Evolutionary conservation across 2,329 filamentous ascomycete species (phyloP).

Genomic region (Pseudocercospora vitis): DNA sequence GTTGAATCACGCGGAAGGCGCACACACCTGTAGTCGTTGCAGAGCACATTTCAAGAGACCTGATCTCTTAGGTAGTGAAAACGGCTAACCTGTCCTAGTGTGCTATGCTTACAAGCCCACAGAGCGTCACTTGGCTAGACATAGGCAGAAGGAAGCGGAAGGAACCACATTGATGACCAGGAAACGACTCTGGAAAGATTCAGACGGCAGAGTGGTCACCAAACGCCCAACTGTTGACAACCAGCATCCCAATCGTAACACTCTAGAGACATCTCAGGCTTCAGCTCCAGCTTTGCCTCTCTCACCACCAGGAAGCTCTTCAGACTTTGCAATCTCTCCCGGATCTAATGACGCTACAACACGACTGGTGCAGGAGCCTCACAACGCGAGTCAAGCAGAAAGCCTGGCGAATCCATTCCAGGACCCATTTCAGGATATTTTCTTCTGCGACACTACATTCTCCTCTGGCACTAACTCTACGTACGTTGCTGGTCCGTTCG

Average conservation of each 20-base stretch:
- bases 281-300: slow-evolving; percentile 8
- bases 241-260: background rate
- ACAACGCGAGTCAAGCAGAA: slow-evolving; percentile 4
- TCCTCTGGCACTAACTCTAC: background rate
- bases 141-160: slow-evolving; percentile 57
- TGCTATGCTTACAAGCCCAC: slow-evolving; percentile 19
- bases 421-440: slow-evolving; percentile 22
- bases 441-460: slow-evolving; percentile 18
- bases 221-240: slow-evolving; percentile 36
- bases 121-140: slow-evolving; percentile 60
- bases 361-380: slow-evolving; percentile 4
- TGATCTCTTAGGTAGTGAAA: slow-evolving; percentile 56
- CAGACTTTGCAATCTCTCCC: slow-evolving; percentile 25
- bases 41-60: slow-evolving; percentile 61
- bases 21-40: slow-evolving; percentile 59
- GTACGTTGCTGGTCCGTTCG: slow-evolving; percentile 38
- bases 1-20: slow-evolving; percentile 56
- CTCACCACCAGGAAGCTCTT: slow-evolving; percentile 21
- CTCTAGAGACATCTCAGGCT: background rate
- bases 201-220: slow-evolving; percentile 54
- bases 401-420: background rate
- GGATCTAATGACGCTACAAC: slow-evolving; percentile 1
- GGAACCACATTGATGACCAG: slow-evolving; percentile 57
- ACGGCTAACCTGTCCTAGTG: too few species aligned
- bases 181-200: slow-evolving; percentile 58